Evolutionary conservation across 164 flowering plant species (phyloP), one percentile per base, ranked within the genome.

Genomic region (Sextonia rubra): DNA sequence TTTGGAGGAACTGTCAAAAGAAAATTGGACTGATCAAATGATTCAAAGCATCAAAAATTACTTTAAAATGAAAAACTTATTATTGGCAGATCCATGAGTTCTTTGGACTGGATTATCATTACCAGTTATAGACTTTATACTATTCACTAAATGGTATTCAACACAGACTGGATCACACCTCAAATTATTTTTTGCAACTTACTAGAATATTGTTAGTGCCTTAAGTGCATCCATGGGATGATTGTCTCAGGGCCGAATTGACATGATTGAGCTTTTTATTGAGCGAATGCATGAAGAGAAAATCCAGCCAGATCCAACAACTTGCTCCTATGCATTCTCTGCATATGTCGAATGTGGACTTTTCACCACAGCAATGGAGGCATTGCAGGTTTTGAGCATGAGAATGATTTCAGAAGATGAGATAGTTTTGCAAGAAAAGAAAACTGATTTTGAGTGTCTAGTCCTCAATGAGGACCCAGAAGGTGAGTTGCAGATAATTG

Each of bases 311-410:
- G 94, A 93, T 77, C 83, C 97, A 37, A 73, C 88, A 58, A 93
- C 98, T 56, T 93, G 97, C 78, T 15, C 48, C 26, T 76, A 72
- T 70, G 91, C 87, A n/a, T 90, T 87, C 80, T 69, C 81, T 73
- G 85, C 94, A 60, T 93, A 93, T 77, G 84, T 85, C 2, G 67
- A 81, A 22, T 20, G 60, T 18, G 88, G 84, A 23, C 83, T 78
- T 71, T 56, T 70, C 64, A 84, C 66, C 79, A 88, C 91, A 12
- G 96, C 93, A 27, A 65, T 90, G 74, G 99, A 93, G 83, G 93
- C 97, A 72, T 79, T 95, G 84, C 91, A 87, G 78, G 97, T 95
- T 67, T 64, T 95, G 74, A 88, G 97, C 71, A 70, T 90, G 85
- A 79, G 91, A 68, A 89, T 93, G 97, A 83, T 95, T 25, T 85